A percentile compares a stretch with the other conserved stretches of the same genome.
Evolutionary conservation across 768 basidiomycete species (phyloP).

Genomic region (Hericium alpestre): DNA sequence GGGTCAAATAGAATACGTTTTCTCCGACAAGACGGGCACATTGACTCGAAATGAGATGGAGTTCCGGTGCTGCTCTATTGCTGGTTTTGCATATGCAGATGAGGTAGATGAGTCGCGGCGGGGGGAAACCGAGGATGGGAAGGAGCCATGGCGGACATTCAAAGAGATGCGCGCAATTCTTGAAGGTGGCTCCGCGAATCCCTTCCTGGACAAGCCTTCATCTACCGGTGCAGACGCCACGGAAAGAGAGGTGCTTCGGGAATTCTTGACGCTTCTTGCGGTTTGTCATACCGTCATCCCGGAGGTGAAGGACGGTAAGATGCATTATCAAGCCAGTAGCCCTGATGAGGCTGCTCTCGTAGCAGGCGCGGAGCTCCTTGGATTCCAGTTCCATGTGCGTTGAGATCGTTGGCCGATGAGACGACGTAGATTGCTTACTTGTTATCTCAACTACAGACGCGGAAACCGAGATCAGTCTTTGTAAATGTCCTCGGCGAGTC

Average conservation of each 20-base stretch:
- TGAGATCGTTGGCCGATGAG: slow-evolving; percentile 7
- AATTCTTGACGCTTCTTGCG: slow-evolving; percentile 43
- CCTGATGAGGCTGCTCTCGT: slow-evolving; percentile 97
- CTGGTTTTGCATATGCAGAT: slow-evolving; percentile 82
- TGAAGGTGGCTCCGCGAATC: slow-evolving; percentile 30
- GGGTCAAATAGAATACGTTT: slow-evolving; percentile 95
- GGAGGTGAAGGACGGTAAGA: slow-evolving; percentile 81
- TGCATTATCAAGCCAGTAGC: slow-evolving; percentile 89
- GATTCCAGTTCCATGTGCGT: slow-evolving; percentile 89
- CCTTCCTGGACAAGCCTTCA: slow-evolving; percentile 39
- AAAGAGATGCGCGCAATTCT: slow-evolving; percentile 53
- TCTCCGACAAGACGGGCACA: slow-evolving; percentile 92
- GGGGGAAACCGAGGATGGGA: slow-evolving; percentile 40
- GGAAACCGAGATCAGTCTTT: slow-evolving; percentile 94
- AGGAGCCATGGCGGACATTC: slow-evolving; percentile 70
- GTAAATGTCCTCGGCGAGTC: slow-evolving; percentile 64
- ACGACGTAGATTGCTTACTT: slow-evolving; percentile 7
- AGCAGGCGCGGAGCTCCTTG: slow-evolving; percentile 82
- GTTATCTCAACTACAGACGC: slow-evolving; percentile 41
- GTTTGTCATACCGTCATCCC: slow-evolving; percentile 99
- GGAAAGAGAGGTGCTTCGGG: slow-evolving; percentile 26
- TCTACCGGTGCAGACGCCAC: slow-evolving; percentile 14
- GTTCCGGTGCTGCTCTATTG: slow-evolving; percentile 83
- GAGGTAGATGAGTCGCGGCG: slow-evolving; percentile 80
- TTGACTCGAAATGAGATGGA: slow-evolving; percentile 98